Conservation (phyloP, 345 rosid species). For the Euphorbia tirucalli region DNA sequence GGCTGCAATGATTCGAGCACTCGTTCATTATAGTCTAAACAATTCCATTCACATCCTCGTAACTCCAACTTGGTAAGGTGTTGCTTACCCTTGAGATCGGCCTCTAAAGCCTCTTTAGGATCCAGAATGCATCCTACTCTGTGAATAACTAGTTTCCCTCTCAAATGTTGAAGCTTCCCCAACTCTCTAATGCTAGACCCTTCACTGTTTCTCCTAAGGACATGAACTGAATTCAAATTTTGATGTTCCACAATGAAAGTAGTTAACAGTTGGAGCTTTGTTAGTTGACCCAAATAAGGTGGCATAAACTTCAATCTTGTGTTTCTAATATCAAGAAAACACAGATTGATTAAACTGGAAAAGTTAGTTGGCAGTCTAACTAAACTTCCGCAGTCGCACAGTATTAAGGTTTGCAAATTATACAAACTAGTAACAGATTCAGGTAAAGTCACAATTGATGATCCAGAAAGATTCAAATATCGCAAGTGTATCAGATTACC, state of each 20-base stretch:
- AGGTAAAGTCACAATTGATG: background rate
- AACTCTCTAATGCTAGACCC: background rate
- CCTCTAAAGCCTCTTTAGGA: background rate
- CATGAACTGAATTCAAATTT: too few relatives aligned
- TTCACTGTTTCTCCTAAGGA: too few relatives aligned
- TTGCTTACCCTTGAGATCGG: background rate
- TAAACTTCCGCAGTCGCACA: background rate
- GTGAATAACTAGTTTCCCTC: background rate
- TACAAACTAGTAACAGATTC: background rate
- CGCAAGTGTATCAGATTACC: background rate
- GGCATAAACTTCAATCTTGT: background rate
- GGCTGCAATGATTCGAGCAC: background rate
- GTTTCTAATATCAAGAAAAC: background rate
- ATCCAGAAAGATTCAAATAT: background rate
- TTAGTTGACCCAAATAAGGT: background rate
- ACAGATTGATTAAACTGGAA: background rate
- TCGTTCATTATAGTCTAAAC: background rate
- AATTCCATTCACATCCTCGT: background rate
- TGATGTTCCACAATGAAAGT: background rate
- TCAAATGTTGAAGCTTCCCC: background rate
- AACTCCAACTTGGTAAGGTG: background rate
- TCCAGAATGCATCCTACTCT: background rate
- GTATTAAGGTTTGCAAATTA: background rate
- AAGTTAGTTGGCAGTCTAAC: background rate
- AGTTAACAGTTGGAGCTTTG: background rate